phyloP scores from a whole-genome alignment of 768 basidiomycete species.

The Hypholoma fasciculare region DNA sequence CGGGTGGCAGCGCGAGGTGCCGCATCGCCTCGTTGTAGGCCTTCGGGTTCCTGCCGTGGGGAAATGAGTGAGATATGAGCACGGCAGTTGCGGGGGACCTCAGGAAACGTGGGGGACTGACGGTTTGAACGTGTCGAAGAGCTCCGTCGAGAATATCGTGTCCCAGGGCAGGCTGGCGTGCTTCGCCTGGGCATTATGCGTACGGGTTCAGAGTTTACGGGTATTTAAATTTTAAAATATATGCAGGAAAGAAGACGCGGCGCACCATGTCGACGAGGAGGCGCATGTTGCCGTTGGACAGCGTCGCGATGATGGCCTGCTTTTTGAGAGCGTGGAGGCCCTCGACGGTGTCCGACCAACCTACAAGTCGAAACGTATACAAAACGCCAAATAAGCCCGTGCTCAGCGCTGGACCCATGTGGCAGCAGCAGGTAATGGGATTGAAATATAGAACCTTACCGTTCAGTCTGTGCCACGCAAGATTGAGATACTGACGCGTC shows the following conservation, averaged over 20 bases:
- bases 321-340: constrained; percentile 55
- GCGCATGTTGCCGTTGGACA: constrained; percentile 67
- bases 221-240: too few relatives aligned
- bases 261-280: constrained; percentile 62
- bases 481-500: constrained; percentile 43
- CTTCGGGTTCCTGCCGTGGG: constrained; percentile 42
- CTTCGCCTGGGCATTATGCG: constrained; percentile 46
- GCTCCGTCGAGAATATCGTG: constrained; percentile 56
- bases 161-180: constrained; percentile 65
- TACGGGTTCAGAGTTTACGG: neutral
- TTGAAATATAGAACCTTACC: constrained; percentile 23
- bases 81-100: neutral
- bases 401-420: too few relatives aligned
- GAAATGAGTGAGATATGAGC: neutral
- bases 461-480: constrained; percentile 60
- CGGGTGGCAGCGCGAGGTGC: constrained; percentile 49
- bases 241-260: neutral
- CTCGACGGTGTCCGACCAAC: constrained; percentile 54
- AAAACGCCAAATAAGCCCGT: neutral
- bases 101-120: constrained; percentile 17
- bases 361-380: constrained; percentile 26
- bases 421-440: too few relatives aligned
- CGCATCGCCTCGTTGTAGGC: constrained; percentile 50
- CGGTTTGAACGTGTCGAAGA: constrained; percentile 69
- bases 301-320: constrained; percentile 45